Evolutionary conservation across 164 flowering plant genomes (phyloP), one percentile per base, ranked within the genome.

Genomic region (Brasenia schreberi): DNA sequence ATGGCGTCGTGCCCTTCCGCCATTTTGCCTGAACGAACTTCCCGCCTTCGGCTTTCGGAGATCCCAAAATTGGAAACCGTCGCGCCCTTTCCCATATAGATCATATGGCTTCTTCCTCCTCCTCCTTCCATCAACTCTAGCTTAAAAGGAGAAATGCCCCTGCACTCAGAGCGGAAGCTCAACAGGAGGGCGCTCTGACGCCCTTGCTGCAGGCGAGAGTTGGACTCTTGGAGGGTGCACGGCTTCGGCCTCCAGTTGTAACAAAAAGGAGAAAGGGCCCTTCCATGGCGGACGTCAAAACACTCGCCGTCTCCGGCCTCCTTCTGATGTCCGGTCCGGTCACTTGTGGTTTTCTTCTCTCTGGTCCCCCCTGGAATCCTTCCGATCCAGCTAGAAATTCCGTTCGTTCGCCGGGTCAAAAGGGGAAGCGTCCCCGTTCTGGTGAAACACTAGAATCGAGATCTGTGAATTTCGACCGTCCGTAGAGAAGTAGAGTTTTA

Each of bases 271-370:
- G n/a, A 56, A 19, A 60, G 9, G 63, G 19, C n/a, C 9, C 63
- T n/a, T 60, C 63, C 1, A 74, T 74, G 71, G 81, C 75, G 11
- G 43, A 59, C 43, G 65, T 62, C 19, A 74, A 66, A 64, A 65
- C 74, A 53, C 49, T 85, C 74, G 69, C 80, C 2, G 58, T 92
- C 68, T 66, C 86, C 2, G 86, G 85, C 18, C 86, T 90, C 64
- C 69, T 88, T 75, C 79, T 65, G 33, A 76, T 71, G n/a, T 75
- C 77, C 56, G 83, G 76, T 7, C 85, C 89, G 14, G n/a, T n/a
- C n/a, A n/a, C n/a, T n/a, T n/a, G 23, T 56, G 27, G 96, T 1
- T 74, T 72, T 7, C 81, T 84, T 56, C 77, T 83, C 67, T 10
- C 19, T 58, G 43, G 53, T 42, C 19, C 67, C 27, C 33, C 74